Base-by-base conservation (phyloP, 1,284 basidiomycete genomes). In the Blastosporella zonata region DNA sequence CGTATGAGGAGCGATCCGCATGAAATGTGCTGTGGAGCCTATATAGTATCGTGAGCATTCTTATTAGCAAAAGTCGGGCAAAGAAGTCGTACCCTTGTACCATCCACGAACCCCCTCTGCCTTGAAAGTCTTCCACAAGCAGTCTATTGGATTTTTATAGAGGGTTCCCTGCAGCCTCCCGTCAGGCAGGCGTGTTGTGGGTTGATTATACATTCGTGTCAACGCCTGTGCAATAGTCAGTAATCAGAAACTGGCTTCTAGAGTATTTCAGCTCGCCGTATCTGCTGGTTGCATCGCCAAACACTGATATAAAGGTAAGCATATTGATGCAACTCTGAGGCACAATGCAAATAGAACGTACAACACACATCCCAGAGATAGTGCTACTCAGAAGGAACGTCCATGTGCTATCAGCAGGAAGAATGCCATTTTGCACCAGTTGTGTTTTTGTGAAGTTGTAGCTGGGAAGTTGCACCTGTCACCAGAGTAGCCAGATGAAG, bases 131-230 rank as follows among this genome's bases (percentile, higher is more conserved):
- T 97, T 96, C 89, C 90, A 97, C 43, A 99, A 74, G 68, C 95
- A 97, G 62, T 97, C 94, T 59, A 97, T 84, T 1, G 95, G 95
- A 64, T 90, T 95, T 65, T 79, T 87, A 71, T 97, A 97, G 9
- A 97, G 72, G 2, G 83, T 72, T 4, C 94, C 93, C 50, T 84
- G 76, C 34, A 82, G 69, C 59, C 76, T 83, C 28, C 94, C 94
- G 50, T 90, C 78, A 2, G 88, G 82, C 45, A 85, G 77, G 34
- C 70, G 74, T 55, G 77, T 72, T 2, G 90, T 93, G 20, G 90
- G 90, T 75, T 96, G 95, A 64, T 98, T 98, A 70, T 98, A 99
- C 82, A 98, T 88, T 51, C 96, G 79, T 6, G 96, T 98, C 45
- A 98, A 71, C 38, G 91, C 89, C 88, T 91, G 50, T 13, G 40